A percentile compares a stretch with the other conserved stretches of the same genome.
Conservation (phyloP, 2,329 filamentous ascomycete species). For the Diaporthe citriasiana region DNA sequence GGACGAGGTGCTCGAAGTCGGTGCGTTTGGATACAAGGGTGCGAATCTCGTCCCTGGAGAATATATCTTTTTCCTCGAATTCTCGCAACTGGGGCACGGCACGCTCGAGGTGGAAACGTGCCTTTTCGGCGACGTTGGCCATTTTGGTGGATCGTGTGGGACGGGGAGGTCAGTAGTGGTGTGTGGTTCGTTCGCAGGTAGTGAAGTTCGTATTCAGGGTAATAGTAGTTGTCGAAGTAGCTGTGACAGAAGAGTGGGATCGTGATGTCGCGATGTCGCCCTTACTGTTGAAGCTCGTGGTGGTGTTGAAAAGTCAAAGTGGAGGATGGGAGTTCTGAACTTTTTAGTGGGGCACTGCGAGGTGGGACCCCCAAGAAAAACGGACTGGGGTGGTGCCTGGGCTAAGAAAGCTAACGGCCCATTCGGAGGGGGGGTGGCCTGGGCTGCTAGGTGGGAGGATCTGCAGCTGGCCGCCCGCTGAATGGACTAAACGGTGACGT, state of each 20-base stretch:
- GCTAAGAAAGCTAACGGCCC: neutral
- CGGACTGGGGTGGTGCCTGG: slow-evolving; percentile 11
- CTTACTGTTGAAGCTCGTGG: too few species aligned
- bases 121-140: slow-evolving; percentile 91
- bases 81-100: slow-evolving; percentile 93
- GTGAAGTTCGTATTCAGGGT: neutral
- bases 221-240: neutral
- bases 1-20: slow-evolving; percentile 92
- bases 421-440: neutral
- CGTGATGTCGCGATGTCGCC: neutral
- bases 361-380: neutral
- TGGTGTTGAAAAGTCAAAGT: slow-evolving; percentile 31
- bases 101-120: slow-evolving; percentile 93
- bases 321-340: slow-evolving; percentile 20
- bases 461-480: slow-evolving; percentile 6
- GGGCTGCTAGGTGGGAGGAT: slow-evolving; percentile 30
- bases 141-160: slow-evolving; percentile 61
- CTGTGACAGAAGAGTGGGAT: neutral
- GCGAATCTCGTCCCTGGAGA: slow-evolving; percentile 90
- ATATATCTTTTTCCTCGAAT: slow-evolving; percentile 92
- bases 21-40: slow-evolving; percentile 91
- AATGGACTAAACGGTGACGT: slow-evolving; percentile 14
- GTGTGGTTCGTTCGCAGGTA: neutral
- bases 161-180: neutral
- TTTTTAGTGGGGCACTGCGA: slow-evolving; percentile 22